Evolutionary conservation across 2,329 filamentous ascomycete species (phyloP), one percentile per base, ranked within the genome.

Genomic region (Pseudohalonectria lignicola): DNA sequence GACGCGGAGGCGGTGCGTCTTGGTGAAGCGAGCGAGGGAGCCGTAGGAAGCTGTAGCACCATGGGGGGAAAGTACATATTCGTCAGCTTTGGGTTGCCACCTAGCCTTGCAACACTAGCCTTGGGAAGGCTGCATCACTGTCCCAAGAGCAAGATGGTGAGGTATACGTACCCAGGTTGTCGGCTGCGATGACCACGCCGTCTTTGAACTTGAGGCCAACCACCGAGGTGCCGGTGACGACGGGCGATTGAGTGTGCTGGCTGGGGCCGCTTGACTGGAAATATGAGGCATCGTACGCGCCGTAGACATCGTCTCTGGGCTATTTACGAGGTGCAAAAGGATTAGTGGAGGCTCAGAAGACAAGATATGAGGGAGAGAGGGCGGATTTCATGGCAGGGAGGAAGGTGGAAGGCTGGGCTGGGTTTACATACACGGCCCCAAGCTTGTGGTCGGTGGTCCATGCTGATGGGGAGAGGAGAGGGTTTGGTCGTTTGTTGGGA

Each of bases 281-380:
- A 61, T 90, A 88, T 42, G 87, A 85, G 55, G 72, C 68, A 65
- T 96, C 86, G 64, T 98, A 98, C 53, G 82, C 71, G 52, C 92
- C 92, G 66, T 96, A 98, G 56, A 96, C 73, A 63, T 98, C 92
- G 64, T 98, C 86, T 74, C 92, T 82, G 57, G 92, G 92, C 92
- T 98, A 54, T 45, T 36, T 39, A 33, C 39, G 31, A 23, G 23
- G 34, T 33, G 53, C n/a, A n/a, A n/a, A n/a, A n/a, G n/a, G n/a
- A n/a, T n/a, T n/a, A n/a, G n/a, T n/a, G n/a, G n/a, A n/a, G n/a
- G n/a, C n/a, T n/a, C n/a, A n/a, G n/a, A n/a, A n/a, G n/a, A n/a
- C n/a, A n/a, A n/a, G n/a, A n/a, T n/a, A n/a, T n/a, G n/a, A n/a
- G n/a, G n/a, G n/a, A n/a, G n/a, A n/a, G n/a, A n/a, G n/a, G n/a